Evolutionary conservation across 345 rosid species (phyloP).

Genomic region (Eucalyptus cloeziana): DNA sequence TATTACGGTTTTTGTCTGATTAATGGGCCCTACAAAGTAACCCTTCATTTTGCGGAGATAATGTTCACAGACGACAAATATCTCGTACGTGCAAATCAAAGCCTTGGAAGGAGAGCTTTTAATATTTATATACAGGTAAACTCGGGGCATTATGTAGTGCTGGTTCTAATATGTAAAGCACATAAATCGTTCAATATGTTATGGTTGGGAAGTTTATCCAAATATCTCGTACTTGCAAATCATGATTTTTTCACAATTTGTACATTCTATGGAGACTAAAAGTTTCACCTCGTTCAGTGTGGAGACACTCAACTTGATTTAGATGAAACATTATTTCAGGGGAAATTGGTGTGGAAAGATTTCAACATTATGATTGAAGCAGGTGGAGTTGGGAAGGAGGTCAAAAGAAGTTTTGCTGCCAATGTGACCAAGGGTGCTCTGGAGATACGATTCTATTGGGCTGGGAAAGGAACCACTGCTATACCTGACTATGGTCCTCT

Average conservation of each 20-base stretch:
- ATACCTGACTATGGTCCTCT: constrained; percentile 6
- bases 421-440: background rate
- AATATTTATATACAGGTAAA: background rate
- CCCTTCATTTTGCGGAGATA: no score
- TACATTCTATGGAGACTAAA: background rate
- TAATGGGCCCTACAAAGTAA: no score
- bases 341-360: background rate
- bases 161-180: background rate
- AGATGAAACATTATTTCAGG: background rate
- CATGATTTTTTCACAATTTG: background rate
- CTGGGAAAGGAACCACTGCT: constrained; percentile 7
- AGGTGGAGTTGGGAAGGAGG: background rate
- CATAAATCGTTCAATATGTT: background rate
- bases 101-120: constrained; percentile 1
- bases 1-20: no score
- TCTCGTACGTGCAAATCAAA: background rate
- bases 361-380: constrained; percentile 5
- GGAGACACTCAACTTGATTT: background rate
- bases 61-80: background rate
- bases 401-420: background rate
- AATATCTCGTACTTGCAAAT: background rate
- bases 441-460: constrained; percentile 11
- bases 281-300: background rate
- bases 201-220: background rate
- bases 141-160: background rate